These are phyloP conservation scores for Eucalyptus regnans DNA, from an alignment of 345 rosid species.

Conservation along the genomic window DNA sequence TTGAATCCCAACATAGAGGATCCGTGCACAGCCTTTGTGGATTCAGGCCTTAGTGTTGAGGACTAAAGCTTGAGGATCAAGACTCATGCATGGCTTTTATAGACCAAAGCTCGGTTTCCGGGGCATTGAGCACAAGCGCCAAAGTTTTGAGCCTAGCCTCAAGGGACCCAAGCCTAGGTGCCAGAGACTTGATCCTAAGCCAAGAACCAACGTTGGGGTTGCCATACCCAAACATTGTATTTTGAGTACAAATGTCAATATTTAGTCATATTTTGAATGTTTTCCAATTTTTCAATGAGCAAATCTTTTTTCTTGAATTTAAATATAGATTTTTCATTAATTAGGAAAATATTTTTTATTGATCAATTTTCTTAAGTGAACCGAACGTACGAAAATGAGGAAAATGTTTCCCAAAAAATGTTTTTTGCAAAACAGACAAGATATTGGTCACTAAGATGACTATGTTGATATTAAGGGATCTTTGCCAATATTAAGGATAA, in stretches of 20 bases:
- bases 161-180: accelerated
- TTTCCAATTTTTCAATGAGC: accelerated
- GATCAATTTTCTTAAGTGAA: too few relatives aligned
- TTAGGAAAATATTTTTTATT: neutral
- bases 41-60: accelerated
- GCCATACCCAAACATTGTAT: accelerated
- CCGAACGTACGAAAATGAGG: accelerated
- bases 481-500: neutral
- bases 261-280: neutral
- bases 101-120: accelerated
- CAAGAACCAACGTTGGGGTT: neutral
- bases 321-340: too few relatives aligned
- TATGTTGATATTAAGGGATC: neutral
- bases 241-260: neutral
- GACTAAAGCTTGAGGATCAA: neutral
- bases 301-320: neutral
- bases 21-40: accelerated
- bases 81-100: neutral
- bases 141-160: neutral
- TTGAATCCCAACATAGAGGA: accelerated
- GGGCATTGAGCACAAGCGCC: neutral
- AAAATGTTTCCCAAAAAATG: too few relatives aligned
- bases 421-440: neutral
- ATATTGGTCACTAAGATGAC: too few relatives aligned
- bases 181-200: accelerated